A percentile compares a stretch with the other conserved stretches of the same genome.
Conservation (phyloP, 2,329 filamentous ascomycete species). For the Aspergillus sergii region DNA sequence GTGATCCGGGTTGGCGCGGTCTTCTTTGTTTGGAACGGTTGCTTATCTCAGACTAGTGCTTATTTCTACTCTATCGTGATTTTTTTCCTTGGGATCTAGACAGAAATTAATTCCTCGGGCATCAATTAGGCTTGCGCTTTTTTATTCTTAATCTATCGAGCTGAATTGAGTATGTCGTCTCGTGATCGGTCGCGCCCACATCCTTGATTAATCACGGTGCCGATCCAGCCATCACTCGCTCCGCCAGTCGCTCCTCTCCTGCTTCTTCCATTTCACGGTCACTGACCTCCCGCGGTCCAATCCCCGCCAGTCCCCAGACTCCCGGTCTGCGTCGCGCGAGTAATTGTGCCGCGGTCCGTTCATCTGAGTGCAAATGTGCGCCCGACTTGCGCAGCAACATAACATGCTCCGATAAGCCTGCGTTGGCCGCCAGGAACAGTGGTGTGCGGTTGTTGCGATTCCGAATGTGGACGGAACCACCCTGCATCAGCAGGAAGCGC, state of each 20-base stretch:
- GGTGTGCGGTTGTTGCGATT: slow-evolving; percentile 61
- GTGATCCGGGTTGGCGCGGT: neutral
- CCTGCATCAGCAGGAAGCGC: slow-evolving; percentile 57
- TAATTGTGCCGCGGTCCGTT: slow-evolving; percentile 55
- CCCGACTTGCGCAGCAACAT: slow-evolving; percentile 57
- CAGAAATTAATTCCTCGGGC: neutral
- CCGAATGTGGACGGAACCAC: slow-evolving; percentile 61
- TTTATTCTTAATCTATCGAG: neutral
- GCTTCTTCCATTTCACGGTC: slow-evolving; percentile 28
- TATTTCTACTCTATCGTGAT: neutral
- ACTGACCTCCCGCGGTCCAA: slow-evolving; percentile 33
- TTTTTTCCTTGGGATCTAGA: neutral
- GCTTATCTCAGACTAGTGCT: slow-evolving; percentile 6
- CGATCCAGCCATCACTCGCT: slow-evolving; percentile 29
- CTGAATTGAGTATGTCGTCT: slow-evolving; percentile 1
- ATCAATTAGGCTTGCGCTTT: neutral
- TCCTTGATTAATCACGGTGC: slow-evolving; percentile 23
- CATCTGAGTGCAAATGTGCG: slow-evolving; percentile 62
- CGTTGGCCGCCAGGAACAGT: slow-evolving; percentile 61
- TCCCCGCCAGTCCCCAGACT: slow-evolving; percentile 48
- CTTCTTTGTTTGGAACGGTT: neutral
- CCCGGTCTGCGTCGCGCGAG: slow-evolving; percentile 47
- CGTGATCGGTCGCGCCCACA: neutral
- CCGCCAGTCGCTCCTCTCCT: slow-evolving; percentile 13
- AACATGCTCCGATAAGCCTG: slow-evolving; percentile 58